Evolutionary conservation across 257 asterid species (phyloP).

Genomic region (Capsicum pubescens): DNA sequence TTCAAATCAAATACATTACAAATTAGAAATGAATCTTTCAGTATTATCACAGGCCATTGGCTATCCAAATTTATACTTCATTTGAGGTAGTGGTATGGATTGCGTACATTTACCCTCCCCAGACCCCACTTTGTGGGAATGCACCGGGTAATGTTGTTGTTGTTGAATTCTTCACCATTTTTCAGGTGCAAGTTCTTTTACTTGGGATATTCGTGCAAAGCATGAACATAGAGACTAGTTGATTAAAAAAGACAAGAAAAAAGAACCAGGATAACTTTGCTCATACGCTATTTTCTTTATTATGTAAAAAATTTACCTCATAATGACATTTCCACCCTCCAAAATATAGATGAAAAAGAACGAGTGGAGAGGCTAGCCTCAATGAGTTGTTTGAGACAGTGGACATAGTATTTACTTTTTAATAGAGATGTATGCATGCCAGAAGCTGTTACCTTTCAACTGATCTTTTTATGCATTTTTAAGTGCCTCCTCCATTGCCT

Average conservation of each 20-base stretch:
- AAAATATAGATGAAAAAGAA: conserved; percentile 11
- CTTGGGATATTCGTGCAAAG: too few species aligned
- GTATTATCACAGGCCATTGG: too few species aligned
- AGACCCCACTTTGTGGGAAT: too few species aligned
- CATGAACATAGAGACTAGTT: background rate
- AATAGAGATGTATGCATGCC: background rate
- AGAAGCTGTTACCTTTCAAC: conserved; percentile 5
- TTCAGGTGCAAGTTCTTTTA: too few species aligned
- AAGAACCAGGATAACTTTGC: background rate
- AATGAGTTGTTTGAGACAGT: background rate
- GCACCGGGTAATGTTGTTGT: too few species aligned
- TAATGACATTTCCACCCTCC: conserved; percentile 6
- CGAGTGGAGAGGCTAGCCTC: conserved; percentile 6
- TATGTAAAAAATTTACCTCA: background rate
- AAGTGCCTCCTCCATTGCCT: conserved; percentile 94
- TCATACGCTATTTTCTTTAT: conserved; percentile 4
- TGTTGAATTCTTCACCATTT: too few species aligned
- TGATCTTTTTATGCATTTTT: conserved; percentile 31
- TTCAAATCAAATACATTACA: too few species aligned
- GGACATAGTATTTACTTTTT: conserved; percentile 19
- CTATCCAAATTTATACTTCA: too few species aligned
- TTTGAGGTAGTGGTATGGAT: too few species aligned
- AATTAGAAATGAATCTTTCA: too few species aligned
- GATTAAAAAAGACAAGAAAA: background rate
- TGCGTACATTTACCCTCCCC: too few species aligned